phyloP scores from a whole-genome alignment of 805 yeast species.

The Kodamaea restingae region DNA sequence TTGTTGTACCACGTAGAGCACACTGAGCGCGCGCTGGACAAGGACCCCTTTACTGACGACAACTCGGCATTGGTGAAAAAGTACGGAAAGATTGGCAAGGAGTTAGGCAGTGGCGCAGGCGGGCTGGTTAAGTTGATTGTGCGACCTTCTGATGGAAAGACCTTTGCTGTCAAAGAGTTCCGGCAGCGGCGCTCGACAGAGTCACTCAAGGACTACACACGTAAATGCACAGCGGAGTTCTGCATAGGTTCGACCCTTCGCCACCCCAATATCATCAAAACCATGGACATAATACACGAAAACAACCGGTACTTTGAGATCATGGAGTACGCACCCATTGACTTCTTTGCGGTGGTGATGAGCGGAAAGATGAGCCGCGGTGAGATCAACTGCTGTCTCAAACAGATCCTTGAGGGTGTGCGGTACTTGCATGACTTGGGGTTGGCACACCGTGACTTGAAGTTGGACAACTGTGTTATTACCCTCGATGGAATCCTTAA shows the following conservation, averaged over 20 bases:
- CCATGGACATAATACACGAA: constrained; percentile 69
- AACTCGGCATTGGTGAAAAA: constrained; percentile 38
- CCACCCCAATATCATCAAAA: constrained; percentile 77
- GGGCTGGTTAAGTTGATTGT: constrained; percentile 74
- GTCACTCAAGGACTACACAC: constrained; percentile 70
- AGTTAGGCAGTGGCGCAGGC: constrained; percentile 83
- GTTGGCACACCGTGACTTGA: constrained; percentile 77
- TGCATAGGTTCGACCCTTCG: constrained; percentile 80
- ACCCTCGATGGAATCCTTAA: constrained; percentile 70
- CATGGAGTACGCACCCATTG: constrained; percentile 91
- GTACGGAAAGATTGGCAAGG: constrained; percentile 71
- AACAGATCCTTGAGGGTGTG: constrained; percentile 71
- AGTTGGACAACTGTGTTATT: constrained; percentile 79
- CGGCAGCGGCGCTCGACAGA: constrained; percentile 70
- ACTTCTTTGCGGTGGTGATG: constrained; percentile 85
- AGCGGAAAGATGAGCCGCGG: constrained; percentile 77
- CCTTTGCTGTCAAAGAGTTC: constrained; percentile 83
- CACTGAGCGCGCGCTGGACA: constrained; percentile 22
- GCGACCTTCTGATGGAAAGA: constrained; percentile 63
- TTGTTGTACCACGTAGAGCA: constrained; percentile 34
- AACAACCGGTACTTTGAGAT: constrained; percentile 76
- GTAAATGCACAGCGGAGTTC: constrained; percentile 84
- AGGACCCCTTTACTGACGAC: constrained; percentile 36
- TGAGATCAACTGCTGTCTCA: constrained; percentile 77
- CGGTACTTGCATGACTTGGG: constrained; percentile 73